Percentiles rank a stretch among this genome's conserved stretches.
These are phyloP conservation scores for Hypholoma fasciculare DNA, from an alignment of 768 basidiomycete genomes.

Conservation along the genomic window DNA sequence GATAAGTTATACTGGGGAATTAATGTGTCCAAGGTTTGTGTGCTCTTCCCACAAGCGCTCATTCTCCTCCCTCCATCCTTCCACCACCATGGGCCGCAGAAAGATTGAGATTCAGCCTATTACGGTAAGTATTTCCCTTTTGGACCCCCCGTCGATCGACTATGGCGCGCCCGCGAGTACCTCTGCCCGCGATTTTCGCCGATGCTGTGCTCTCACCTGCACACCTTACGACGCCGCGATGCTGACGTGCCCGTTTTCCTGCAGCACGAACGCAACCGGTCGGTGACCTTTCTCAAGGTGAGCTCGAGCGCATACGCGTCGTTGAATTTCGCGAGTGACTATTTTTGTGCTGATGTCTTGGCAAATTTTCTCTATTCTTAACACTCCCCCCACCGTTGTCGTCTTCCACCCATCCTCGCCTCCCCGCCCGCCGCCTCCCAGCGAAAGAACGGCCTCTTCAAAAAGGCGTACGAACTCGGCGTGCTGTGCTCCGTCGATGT, in stretches of 20 bases:
- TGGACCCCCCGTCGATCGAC: neutral
- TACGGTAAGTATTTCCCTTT: constrained; percentile 44
- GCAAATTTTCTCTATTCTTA: constrained; percentile 23
- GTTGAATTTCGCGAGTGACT: constrained; percentile 10
- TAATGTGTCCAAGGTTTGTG: neutral
- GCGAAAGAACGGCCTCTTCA: constrained; percentile 79
- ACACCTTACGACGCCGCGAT: neutral
- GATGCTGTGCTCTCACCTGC: neutral
- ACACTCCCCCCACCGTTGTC: constrained; percentile 6
- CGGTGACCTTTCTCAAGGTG: constrained; percentile 77
- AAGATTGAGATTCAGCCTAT: constrained; percentile 81
- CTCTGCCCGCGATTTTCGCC: neutral
- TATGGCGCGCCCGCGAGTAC: constrained; percentile 7
- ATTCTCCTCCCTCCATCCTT: neutral
- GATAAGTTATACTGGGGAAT: neutral
- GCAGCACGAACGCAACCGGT: constrained; percentile 75
- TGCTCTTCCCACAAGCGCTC: constrained; percentile 8
- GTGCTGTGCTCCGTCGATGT: constrained; percentile 77
- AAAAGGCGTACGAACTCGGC: constrained; percentile 79
- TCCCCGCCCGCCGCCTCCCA: constrained; percentile 19
- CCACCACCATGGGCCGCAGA: constrained; percentile 56
- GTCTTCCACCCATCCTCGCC: neutral
- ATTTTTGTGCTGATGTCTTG: constrained; percentile 28
- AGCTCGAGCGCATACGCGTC: neutral
- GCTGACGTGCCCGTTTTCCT: constrained; percentile 8